Evolutionary conservation across 2,329 filamentous ascomycete genomes (phyloP).

Genomic region (Macrophomina pseudophaseolina): DNA sequence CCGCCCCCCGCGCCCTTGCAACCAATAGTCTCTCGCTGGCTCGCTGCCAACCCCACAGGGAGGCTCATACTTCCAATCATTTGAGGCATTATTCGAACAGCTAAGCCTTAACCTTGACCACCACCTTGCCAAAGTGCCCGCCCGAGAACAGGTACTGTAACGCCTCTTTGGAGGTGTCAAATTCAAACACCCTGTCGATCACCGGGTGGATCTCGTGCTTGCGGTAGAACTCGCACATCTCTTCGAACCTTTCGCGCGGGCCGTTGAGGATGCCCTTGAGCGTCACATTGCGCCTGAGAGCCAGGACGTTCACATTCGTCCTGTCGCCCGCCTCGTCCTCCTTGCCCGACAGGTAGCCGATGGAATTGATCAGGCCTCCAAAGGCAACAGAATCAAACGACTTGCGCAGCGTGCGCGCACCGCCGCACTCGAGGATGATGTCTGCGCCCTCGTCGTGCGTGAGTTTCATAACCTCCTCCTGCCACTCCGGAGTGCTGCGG

Average conservation of each 20-base stretch:
- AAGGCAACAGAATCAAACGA: conserved; percentile 51
- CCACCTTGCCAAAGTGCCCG: conserved; percentile 49
- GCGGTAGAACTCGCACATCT: conserved; percentile 50
- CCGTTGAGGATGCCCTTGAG: conserved; percentile 68
- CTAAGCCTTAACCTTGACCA: conserved; percentile 39
- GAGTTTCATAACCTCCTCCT: conserved; percentile 58
- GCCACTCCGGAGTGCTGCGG: conserved; percentile 62
- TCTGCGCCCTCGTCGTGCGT: conserved; percentile 51
- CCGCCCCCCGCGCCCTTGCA: background rate
- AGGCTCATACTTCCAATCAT: conserved; percentile 6
- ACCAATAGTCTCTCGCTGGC: background rate
- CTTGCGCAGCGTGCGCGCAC: conserved; percentile 55
- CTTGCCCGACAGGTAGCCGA: conserved; percentile 57
- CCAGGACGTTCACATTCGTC: conserved; percentile 65
- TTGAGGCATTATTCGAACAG: conserved; percentile 13
- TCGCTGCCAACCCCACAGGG: background rate
- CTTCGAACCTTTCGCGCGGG: conserved; percentile 59
- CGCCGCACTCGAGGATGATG: conserved; percentile 59
- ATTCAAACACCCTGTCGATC: conserved; percentile 47
- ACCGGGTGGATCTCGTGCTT: conserved; percentile 48
- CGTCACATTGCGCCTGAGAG: conserved; percentile 57
- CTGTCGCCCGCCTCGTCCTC: conserved; percentile 60
- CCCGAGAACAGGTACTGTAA: conserved; percentile 41
- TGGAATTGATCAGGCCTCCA: conserved; percentile 48
- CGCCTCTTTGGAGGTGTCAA: conserved; percentile 40